Evolutionary conservation across 352 stramenopile species (phyloP).

Genomic region (Elongisporangium senticosum): DNA sequence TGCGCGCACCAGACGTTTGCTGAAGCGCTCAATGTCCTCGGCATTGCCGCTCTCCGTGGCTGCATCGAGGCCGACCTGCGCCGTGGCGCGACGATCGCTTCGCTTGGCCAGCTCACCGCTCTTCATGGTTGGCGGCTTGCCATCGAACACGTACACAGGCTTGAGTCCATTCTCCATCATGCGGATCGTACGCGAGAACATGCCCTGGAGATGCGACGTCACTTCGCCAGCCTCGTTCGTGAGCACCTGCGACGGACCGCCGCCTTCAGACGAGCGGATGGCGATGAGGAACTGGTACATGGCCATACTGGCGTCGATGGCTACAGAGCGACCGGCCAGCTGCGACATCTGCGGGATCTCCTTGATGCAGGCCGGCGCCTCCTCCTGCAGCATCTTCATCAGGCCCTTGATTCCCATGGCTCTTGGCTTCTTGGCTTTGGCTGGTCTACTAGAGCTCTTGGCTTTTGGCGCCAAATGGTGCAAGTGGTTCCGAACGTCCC

Average conservation of each 20-base stretch:
- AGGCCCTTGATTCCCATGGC: constrained; percentile 99
- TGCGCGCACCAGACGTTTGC: constrained; percentile 88
- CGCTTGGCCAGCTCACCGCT: constrained; percentile 94
- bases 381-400: constrained; percentile 97
- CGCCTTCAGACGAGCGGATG: constrained; percentile 81
- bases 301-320: constrained; percentile 98
- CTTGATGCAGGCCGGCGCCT: constrained; percentile 94
- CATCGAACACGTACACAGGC: constrained; percentile 99
- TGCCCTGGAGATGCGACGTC: constrained; percentile 89
- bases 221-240: constrained; percentile 98
- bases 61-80: constrained; percentile 81
- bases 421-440: constrained; percentile 4
- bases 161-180: constrained; percentile 97
- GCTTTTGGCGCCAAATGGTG: neutral
- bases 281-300: constrained; percentile 99
- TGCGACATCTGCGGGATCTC: constrained; percentile 93
- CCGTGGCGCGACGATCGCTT: constrained; percentile 81
- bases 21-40: constrained; percentile 93
- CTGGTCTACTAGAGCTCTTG: neutral
- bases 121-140: constrained; percentile 98
- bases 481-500: neutral
- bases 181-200: constrained; percentile 99
- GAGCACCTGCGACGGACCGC: constrained; percentile 87
- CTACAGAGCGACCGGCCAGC: constrained; percentile 94
- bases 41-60: constrained; percentile 82